Evolutionary conservation across 768 basidiomycete species (phyloP).

Genomic region (Scleroderma citrinum): DNA sequence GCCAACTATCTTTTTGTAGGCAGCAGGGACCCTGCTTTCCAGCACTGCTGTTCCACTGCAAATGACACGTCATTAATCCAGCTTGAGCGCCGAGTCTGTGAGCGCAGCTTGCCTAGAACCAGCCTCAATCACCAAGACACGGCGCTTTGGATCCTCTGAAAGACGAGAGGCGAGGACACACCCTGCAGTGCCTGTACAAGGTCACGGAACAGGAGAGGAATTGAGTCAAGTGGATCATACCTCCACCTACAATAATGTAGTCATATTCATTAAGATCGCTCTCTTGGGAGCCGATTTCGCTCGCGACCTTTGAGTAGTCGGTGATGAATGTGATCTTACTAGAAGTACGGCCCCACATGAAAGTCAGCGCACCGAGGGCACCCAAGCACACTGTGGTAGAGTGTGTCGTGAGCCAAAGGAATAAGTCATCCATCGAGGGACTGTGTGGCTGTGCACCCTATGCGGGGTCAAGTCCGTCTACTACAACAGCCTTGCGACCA

Average conservation of each 20-base stretch:
- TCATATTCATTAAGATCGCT: slow-evolving; percentile 35
- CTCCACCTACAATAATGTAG: slow-evolving; percentile 52
- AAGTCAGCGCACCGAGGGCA: slow-evolving; percentile 3
- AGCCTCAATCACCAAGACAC: slow-evolving; percentile 36
- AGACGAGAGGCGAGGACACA: slow-evolving; percentile 41
- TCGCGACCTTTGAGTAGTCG: slow-evolving; percentile 9
- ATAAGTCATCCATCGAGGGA: background rate
- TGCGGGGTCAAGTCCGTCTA: background rate
- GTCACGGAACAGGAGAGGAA: background rate
- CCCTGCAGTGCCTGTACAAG: slow-evolving; percentile 35
- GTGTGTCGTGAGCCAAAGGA: background rate
- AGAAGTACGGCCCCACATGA: slow-evolving; percentile 2
- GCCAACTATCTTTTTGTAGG: slow-evolving; percentile 36
- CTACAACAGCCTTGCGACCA: background rate
- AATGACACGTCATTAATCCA: too few species aligned
- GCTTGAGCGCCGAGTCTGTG: background rate
- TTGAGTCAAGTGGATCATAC: slow-evolving; percentile 18
- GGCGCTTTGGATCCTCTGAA: slow-evolving; percentile 30
- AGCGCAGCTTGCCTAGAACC: slow-evolving; percentile 42
- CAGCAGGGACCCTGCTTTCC: slow-evolving; percentile 40
- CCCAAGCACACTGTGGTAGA: background rate
- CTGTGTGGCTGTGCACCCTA: background rate
- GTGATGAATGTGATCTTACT: slow-evolving; percentile 9
- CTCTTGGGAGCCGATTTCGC: background rate
- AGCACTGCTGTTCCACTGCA: slow-evolving; percentile 39